Percentiles rank a stretch among this genome's conserved stretches.
phyloP scores from a whole-genome alignment of 768 basidiomycete genomes.

The Tricholoma terreum region DNA sequence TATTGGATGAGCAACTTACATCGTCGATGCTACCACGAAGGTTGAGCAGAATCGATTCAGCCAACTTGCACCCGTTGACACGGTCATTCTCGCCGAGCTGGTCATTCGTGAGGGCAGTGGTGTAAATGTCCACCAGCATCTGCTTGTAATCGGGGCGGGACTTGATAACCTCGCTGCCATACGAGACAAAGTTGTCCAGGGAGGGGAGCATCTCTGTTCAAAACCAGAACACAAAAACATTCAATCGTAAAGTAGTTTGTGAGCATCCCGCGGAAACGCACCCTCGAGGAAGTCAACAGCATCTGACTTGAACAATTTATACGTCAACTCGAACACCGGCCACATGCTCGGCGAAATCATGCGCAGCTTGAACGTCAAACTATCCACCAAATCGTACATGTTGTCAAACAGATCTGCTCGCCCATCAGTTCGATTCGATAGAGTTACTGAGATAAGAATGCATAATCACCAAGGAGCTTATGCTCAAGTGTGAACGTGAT shows the following conservation, averaged over 20 bases:
- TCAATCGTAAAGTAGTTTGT: no score
- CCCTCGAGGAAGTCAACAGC: slow-evolving; percentile 88
- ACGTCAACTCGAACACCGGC: slow-evolving; percentile 83
- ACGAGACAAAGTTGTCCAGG: slow-evolving; percentile 86
- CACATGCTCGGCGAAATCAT: slow-evolving; percentile 80
- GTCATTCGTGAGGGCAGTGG: slow-evolving; percentile 61
- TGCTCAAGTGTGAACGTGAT: slow-evolving; percentile 74
- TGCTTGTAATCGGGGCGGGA: slow-evolving; percentile 69
- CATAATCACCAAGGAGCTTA: slow-evolving; percentile 60
- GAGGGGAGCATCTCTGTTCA: slow-evolving; percentile 78
- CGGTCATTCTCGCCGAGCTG: slow-evolving; percentile 82
- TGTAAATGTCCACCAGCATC: slow-evolving; percentile 83
- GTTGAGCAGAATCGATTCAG: slow-evolving; percentile 79
- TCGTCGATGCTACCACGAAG: slow-evolving; percentile 77
- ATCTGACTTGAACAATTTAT: slow-evolving; percentile 77
- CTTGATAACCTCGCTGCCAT: slow-evolving; percentile 74
- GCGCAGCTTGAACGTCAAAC: slow-evolving; percentile 76
- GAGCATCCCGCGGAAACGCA: slow-evolving; percentile 27
- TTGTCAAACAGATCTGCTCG: slow-evolving; percentile 77
- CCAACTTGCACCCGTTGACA: slow-evolving; percentile 81
- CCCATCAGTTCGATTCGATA: not conserved
- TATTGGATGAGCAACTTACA: slow-evolving; percentile 37
- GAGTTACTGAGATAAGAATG: not conserved
- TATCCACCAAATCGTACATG: slow-evolving; percentile 83
- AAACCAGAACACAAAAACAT: not conserved